phyloP scores from a whole-genome alignment of 2,329 filamentous ascomycete species.

The Alternaria viburni region DNA sequence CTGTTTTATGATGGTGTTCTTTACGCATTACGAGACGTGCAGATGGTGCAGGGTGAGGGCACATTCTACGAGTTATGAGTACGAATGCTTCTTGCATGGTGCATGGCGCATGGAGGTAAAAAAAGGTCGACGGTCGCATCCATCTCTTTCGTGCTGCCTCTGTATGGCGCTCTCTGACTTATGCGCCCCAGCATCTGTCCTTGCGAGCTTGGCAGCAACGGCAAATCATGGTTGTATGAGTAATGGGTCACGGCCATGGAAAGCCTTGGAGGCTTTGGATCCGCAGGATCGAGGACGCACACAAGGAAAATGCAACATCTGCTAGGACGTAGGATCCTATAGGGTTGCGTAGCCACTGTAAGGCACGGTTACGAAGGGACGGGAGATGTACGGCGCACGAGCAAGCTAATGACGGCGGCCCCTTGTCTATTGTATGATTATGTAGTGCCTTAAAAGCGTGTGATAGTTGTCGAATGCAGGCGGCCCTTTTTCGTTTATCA shows the following conservation, averaged over 20 bases:
- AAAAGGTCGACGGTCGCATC: slow-evolving; percentile 31
- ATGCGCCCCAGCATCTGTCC: slow-evolving; percentile 2
- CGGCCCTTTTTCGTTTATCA: slow-evolving; percentile 22
- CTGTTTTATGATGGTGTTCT: slow-evolving; percentile 11
- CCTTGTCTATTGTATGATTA: slow-evolving; percentile 48
- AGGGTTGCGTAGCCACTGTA: slow-evolving; percentile 12
- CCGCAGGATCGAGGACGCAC: neutral
- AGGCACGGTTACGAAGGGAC: slow-evolving; percentile 11
- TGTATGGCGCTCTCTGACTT: slow-evolving; percentile 5
- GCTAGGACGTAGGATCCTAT: neutral
- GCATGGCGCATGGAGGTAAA: slow-evolving; percentile 42
- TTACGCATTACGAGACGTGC: slow-evolving; percentile 24
- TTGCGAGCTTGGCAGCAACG: slow-evolving; percentile 9
- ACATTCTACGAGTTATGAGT: slow-evolving; percentile 19
- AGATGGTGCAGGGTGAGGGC: slow-evolving; percentile 28
- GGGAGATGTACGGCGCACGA: slow-evolving; percentile 10
- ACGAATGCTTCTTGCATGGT: slow-evolving; percentile 29
- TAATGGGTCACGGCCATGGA: slow-evolving; percentile 34
- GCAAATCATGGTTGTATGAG: slow-evolving; percentile 36
- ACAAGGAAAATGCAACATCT: neutral
- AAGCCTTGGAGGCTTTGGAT: slow-evolving; percentile 8
- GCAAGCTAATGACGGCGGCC: slow-evolving; percentile 38
- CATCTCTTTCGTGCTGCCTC: slow-evolving; percentile 34
- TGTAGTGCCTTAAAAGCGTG: slow-evolving; percentile 38
- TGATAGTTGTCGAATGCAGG: slow-evolving; percentile 37